Evolutionary conservation across 805 yeast species (phyloP), one percentile per base, ranked within the genome.

Genomic region (Kregervanrija delftensis): DNA sequence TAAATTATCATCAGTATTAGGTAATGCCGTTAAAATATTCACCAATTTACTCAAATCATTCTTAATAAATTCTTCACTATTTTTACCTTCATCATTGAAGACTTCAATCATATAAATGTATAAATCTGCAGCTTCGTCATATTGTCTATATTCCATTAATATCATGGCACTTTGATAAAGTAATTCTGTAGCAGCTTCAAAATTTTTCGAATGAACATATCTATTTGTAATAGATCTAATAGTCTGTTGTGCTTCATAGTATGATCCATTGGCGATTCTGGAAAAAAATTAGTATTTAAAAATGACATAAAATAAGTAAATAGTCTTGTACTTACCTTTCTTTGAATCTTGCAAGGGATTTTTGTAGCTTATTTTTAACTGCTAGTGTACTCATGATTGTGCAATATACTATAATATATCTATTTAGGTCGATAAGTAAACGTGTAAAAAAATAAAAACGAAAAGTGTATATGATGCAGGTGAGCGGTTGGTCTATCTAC

Each of bases 191-290:
- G 97, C 96, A 35, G 83, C 82, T 3, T 65, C 67, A 60, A 74
- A 86, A 47, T 83, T 78, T 48, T 79, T 78, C 17, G 80, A 60
- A 50, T 86, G 78, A 37, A 85, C 83, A 58, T 86, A 84, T 59
- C 99, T 73, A 53, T 89, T 89, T 36, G 86, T 86, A 43, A 91
- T 85, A 5, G 98, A 88, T 57, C 96, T 72, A 42, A 93, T 73
- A 0, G 96, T 90, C 64, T 93, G 98, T 61, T 91, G 96, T 0
- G 98, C 98, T 61, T 93, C 99, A 61, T 91, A 91, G 66, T 74
- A 88, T 44, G 89, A 85, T 2, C 86, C 87, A 41, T 74, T 74
- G 41, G 74, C 76, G 50, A 91, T 83, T 55, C 85, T 81, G 22
- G 10, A 13, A 15, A 9, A 36, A 28, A n/a, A 11, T 28, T 8